phyloP scores from a whole-genome alignment of 2,329 filamentous ascomycete species.

The Fusarium kyushuense region DNA sequence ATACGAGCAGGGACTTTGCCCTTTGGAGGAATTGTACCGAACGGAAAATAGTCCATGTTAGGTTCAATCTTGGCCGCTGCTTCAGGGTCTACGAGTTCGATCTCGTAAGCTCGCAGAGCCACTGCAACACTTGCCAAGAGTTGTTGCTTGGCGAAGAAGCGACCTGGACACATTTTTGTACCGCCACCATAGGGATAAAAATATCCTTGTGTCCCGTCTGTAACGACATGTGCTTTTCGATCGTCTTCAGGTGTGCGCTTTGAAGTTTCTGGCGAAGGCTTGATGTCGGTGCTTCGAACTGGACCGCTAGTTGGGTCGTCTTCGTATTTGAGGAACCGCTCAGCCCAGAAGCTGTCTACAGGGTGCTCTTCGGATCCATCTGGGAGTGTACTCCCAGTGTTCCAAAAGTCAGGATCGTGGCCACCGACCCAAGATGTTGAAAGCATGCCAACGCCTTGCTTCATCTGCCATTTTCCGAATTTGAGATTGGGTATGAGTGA shows the following conservation, averaged over 20 bases:
- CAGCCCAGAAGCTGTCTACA: slow-evolving; percentile 39
- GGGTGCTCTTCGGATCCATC: slow-evolving; percentile 31
- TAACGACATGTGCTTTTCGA: not conserved
- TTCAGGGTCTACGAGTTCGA: slow-evolving; percentile 43
- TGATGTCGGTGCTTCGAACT: not conserved
- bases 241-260: slow-evolving; percentile 17
- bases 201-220: slow-evolving; percentile 47
- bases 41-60: slow-evolving; percentile 43
- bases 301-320: slow-evolving; percentile 40
- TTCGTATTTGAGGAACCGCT: slow-evolving; percentile 39
- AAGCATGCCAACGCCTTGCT: slow-evolving; percentile 30
- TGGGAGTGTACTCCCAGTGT: slow-evolving; percentile 14
- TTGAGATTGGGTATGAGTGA: slow-evolving; percentile 39
- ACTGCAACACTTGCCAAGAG: slow-evolving; percentile 49
- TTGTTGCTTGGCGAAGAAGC: slow-evolving; percentile 53
- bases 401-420: slow-evolving; percentile 37
- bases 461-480: slow-evolving; percentile 35
- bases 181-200: slow-evolving; percentile 55
- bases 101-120: slow-evolving; percentile 50
- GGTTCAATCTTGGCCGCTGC: slow-evolving; percentile 20
- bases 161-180: slow-evolving; percentile 51
- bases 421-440: slow-evolving; percentile 31
- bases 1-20: slow-evolving; percentile 32
- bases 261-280: not conserved
- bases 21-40: slow-evolving; percentile 41